These are phyloP conservation scores for Boletus insuetus DNA, from an alignment of 768 basidiomycete genomes.

Conservation along the genomic window DNA sequence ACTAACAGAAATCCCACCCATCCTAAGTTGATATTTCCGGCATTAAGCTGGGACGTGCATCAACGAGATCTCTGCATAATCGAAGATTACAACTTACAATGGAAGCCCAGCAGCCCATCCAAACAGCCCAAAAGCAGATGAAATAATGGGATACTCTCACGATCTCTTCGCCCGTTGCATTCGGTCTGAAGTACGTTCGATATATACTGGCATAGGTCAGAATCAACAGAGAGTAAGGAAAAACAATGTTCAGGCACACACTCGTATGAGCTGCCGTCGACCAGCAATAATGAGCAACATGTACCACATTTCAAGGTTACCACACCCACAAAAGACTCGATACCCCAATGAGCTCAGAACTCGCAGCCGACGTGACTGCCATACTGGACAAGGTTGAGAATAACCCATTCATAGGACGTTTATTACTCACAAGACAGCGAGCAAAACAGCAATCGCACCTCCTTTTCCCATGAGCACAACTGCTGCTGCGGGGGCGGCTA, in stretches of 20 bases:
- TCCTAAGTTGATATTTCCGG: slow-evolving; percentile 44
- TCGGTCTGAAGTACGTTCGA: slow-evolving; percentile 38
- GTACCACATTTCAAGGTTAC: not conserved
- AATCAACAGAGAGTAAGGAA: not conserved
- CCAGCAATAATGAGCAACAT: not conserved
- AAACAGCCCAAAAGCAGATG: slow-evolving; percentile 42
- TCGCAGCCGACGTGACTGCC: slow-evolving; percentile 48
- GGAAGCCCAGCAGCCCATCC: slow-evolving; percentile 43
- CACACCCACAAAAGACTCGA: slow-evolving; percentile 41
- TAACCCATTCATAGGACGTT: not conserved
- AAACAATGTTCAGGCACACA: slow-evolving; percentile 15
- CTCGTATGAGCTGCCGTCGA: slow-evolving; percentile 42
- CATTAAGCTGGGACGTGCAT: slow-evolving; percentile 35
- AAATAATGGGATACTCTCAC: slow-evolving; percentile 39
- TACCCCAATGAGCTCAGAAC: slow-evolving; percentile 46
- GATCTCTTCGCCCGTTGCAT: slow-evolving; percentile 38
- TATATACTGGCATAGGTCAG: slow-evolving; percentile 27
- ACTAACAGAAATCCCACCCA: slow-evolving; percentile 34
- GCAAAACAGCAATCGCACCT: slow-evolving; percentile 39
- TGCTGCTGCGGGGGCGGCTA: slow-evolving; percentile 47
- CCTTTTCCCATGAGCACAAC: slow-evolving; percentile 45
- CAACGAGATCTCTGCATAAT: not conserved
- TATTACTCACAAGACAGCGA: slow-evolving; percentile 39
- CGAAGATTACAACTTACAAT: slow-evolving; percentile 27
- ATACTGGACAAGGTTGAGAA: slow-evolving; percentile 26